Base-by-base conservation (phyloP, 208 protist genomes). In the Polymyxa betae region DNA sequence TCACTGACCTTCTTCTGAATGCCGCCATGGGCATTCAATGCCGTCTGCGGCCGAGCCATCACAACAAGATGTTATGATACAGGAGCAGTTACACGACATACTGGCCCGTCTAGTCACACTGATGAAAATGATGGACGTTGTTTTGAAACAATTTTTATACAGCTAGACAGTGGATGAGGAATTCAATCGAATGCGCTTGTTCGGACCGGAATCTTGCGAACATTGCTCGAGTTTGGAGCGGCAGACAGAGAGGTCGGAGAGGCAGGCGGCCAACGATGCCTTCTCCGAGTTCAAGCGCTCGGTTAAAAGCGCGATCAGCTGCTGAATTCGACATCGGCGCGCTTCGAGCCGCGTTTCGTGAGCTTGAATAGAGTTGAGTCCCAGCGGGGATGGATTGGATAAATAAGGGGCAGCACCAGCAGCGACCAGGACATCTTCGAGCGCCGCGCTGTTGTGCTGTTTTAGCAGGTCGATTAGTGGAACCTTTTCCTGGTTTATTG, bases 1-100 rank as follows among this genome's bases (percentile, higher is more conserved):
- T 98, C 97, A 16, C 46, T 0, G 0, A 94, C 0, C 54, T 66
- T 49, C 87, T 68, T 66, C 87, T 49, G 49, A 10, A 89, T 89
- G 5, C 77, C 77, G 5, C 87, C 87, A 66, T 89, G 87, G 10
- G 87, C 87, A n/a, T 89, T 89, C 87, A 89, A 43, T n/a, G 72
- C 72, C n/a, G 72, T 82, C 72, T 82, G 72, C n/a, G 72, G 72
- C 35, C 72, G 72, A 5, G 72, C 72, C 72, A 82, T 82, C 16
- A n/a, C n/a, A n/a, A n/a, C n/a, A n/a, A n/a, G n/a, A n/a, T n/a
- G n/a, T n/a, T n/a, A n/a, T n/a, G n/a, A n/a, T n/a, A n/a, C n/a
- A n/a, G n/a, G n/a, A n/a, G n/a, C n/a, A n/a, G n/a, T n/a, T n/a
- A n/a, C n/a, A n/a, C n/a, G n/a, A n/a, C n/a, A n/a, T n/a, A n/a